Base-by-base conservation (phyloP, 306 rosid species). In the Coriaria nepalensis region DNA sequence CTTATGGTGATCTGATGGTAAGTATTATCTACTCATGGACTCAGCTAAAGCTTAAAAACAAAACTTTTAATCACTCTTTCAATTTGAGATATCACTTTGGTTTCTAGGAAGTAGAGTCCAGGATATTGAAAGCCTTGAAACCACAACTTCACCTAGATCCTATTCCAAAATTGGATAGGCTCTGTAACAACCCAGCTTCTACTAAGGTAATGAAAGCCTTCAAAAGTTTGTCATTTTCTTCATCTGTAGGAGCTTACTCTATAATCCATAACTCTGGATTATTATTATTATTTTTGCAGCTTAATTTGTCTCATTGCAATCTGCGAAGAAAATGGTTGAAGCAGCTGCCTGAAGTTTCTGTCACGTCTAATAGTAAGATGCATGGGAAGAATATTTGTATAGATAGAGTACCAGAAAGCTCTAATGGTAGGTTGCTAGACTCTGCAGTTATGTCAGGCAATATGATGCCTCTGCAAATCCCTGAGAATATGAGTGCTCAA, bases 1-100 rank as follows among this genome's bases (percentile, higher is more conserved):
- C 87, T 10, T 92, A 92, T 66, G 98, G 98, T 48, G 98, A 85
- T 78, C 69, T 92, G 55, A 92, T 92, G 96, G 98, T 92, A 59
- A 65, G 85, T 64, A 37, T 47, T 38, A 60, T 56, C 42, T 4
- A 38, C 42, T 59, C 40, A 60, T 56, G 40, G 4, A 38, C 37
- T 59, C 37, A 63, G 36, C 56, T 60, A 43, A 53, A 49, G 33
- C 20, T 47, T 68, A 37, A 52, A 35, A 49, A 20, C 29, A 47
- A 52, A 39, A 50, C 20, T 57, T 56, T 32, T 48, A 48, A n/a
- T 64, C 63, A 62, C 44, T 40, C 69, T 39, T 42, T 60, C 58
- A 49, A 42, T 34, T 42, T 37, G 55, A 65, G 41, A 63, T 66
- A 45, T 50, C 56, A 57, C 13, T 32, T 36, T 40, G 39, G 9